Conservation (phyloP, 164 flowering plant genomes). For the Amborella trichopoda region DNA sequence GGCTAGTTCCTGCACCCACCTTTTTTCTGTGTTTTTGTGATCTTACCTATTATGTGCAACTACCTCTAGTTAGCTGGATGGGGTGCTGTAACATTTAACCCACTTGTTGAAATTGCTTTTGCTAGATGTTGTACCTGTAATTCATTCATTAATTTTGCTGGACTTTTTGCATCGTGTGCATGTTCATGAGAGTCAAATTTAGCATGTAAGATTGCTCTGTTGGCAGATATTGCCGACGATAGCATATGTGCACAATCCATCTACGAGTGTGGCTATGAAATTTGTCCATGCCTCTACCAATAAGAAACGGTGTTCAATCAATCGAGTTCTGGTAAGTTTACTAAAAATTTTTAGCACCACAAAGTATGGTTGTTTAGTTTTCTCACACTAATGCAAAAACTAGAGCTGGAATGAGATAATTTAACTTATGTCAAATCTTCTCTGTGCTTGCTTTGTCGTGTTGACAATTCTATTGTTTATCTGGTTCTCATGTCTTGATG, state of each 20-base stretch:
- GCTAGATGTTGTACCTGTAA: background rate
- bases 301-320: conserved; percentile 89
- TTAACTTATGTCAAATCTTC: too few species aligned
- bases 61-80: too few species aligned
- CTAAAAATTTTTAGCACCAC: too few species aligned
- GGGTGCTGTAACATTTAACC: too few species aligned
- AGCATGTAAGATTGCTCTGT: conserved; percentile 9
- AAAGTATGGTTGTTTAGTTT: too few species aligned
- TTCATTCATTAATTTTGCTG: background rate
- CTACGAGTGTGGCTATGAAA: conserved; percentile 91
- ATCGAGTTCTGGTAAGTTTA: conserved; percentile 79
- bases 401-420: too few species aligned
- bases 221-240: conserved; percentile 83
- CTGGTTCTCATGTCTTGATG: too few species aligned
- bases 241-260: conserved; percentile 89
- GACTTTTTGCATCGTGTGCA: background rate
- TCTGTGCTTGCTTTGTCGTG: too few species aligned
- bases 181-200: background rate
- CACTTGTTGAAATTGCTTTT: background rate
- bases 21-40: too few species aligned
- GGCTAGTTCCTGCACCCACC: background rate
- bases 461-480: too few species aligned
- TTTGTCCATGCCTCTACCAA: conserved; percentile 96
- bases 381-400: too few species aligned
- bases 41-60: too few species aligned